Evolutionary conservation across 1,284 basidiomycete genomes (phyloP).

Genomic region (Cystobasidium slooffiae): DNA sequence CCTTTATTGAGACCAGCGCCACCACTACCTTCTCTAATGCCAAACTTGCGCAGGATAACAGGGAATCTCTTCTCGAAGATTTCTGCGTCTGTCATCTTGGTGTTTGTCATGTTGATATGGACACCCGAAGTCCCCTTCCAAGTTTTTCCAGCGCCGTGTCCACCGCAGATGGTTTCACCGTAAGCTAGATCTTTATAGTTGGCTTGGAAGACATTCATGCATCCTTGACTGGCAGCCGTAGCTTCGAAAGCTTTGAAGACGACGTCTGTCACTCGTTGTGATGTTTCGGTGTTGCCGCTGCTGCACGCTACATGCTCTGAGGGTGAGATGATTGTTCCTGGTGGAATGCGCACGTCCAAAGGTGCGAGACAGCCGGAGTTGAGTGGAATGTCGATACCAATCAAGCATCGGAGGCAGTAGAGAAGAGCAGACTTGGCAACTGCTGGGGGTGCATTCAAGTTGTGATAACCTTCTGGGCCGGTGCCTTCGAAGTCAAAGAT

Average conservation of each 20-base stretch:
- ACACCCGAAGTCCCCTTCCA: conserved; percentile 72
- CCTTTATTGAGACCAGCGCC: conserved; percentile 55
- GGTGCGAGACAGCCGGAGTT: conserved; percentile 84
- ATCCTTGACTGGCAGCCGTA: conserved; percentile 88
- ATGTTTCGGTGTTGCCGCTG: conserved; percentile 61
- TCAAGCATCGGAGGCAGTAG: conserved; percentile 89
- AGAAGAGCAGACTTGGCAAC: conserved; percentile 93
- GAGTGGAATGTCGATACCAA: conserved; percentile 79
- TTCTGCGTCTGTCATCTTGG: conserved; percentile 59
- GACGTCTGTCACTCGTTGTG: conserved; percentile 94
- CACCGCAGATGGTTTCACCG: conserved; percentile 82
- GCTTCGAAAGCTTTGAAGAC: conserved; percentile 92
- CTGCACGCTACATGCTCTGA: conserved; percentile 60
- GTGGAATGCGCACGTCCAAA: conserved; percentile 75
- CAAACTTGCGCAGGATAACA: conserved; percentile 57
- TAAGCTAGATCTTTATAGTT: conserved; percentile 53
- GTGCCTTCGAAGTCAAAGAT: conserved; percentile 82
- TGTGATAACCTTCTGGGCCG: conserved; percentile 58
- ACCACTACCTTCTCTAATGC: conserved; percentile 54
- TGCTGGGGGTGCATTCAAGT: conserved; percentile 74
- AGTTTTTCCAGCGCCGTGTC: conserved; percentile 83
- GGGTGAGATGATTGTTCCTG: conserved; percentile 77
- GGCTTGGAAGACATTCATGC: conserved; percentile 56
- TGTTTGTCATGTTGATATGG: conserved; percentile 55
- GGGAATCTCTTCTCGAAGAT: conserved; percentile 59